Conservation (phyloP, 805 yeast species). For the Suhomyces canberraensis region DNA sequence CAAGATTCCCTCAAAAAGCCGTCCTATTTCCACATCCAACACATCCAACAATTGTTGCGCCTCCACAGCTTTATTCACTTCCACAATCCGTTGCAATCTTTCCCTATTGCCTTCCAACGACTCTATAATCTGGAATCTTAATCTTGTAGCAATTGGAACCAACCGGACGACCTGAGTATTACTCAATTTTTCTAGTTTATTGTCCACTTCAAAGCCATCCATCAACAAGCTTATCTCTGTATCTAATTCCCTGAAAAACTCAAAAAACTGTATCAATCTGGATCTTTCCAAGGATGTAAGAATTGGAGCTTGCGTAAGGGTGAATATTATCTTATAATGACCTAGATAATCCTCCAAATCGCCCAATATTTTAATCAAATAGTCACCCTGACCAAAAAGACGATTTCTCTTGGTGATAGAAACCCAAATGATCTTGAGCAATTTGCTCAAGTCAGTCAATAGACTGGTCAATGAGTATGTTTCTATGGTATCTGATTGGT, state of each 20-base stretch:
- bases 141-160: constrained; percentile 49
- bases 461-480: constrained; percentile 30
- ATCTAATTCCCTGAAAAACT: constrained; percentile 37
- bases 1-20: constrained; percentile 38
- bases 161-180: constrained; percentile 53
- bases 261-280: constrained; percentile 18
- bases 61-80: background rate
- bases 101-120: constrained; percentile 20
- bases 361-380: constrained; percentile 60
- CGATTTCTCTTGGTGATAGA: constrained; percentile 37
- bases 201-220: constrained; percentile 29
- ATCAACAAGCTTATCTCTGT: constrained; percentile 24
- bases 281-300: constrained; percentile 8
- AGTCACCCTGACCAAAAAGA: constrained; percentile 61
- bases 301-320: constrained; percentile 5
- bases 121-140: constrained; percentile 40
- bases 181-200: constrained; percentile 26
- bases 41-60: constrained; percentile 8
- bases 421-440: constrained; percentile 60
- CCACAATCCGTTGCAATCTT: constrained; percentile 5
- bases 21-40: constrained; percentile 35
- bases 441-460: constrained; percentile 42
- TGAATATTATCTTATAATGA: constrained; percentile 22
- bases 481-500: constrained; percentile 30
- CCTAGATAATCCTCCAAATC: constrained; percentile 61